phyloP scores from a whole-genome alignment of 495 filamentous ascomycete genomes.

The Neurospora sp. region DNA sequence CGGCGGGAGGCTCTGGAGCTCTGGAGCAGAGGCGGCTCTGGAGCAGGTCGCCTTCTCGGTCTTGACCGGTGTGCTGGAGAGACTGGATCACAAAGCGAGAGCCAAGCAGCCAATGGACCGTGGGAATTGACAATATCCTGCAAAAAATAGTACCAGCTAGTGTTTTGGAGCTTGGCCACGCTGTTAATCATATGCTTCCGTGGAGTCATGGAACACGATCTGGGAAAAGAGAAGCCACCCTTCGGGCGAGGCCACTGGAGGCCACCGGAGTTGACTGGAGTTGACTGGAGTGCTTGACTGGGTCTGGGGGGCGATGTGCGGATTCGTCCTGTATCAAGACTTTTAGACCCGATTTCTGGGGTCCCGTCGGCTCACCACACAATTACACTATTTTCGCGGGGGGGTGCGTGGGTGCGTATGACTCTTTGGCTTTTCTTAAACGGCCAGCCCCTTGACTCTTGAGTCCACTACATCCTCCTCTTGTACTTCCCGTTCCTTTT shows the following conservation, averaged over 20 bases:
- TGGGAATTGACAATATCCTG: not conserved
- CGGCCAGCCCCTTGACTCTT: not conserved
- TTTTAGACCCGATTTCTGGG: not conserved
- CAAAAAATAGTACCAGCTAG: not conserved
- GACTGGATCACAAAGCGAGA: not conserved
- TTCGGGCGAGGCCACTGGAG: not conserved
- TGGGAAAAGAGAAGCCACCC: not conserved
- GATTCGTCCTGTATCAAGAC: not conserved
- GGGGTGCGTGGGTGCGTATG: not conserved
- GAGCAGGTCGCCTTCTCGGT: not conserved
- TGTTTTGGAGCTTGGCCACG: not conserved
- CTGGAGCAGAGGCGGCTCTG: not conserved
- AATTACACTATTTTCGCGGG: not conserved
- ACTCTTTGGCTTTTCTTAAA: not conserved
- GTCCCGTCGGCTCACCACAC: not conserved
- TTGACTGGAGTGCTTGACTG: not conserved
- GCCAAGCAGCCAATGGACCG: not conserved
- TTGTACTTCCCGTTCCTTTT: not conserved
- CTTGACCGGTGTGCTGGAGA: not conserved
- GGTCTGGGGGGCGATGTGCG: not conserved
- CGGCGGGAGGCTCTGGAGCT: not conserved
- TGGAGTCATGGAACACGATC: not conserved
- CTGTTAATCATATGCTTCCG: not conserved
- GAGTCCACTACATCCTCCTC: not conserved
- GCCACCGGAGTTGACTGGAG: not conserved